A percentile compares a stretch with the other conserved stretches of the same genome.
Evolutionary conservation across 202 grass and related monocot species (phyloP).

Genomic region (Digitaria exilis): DNA sequence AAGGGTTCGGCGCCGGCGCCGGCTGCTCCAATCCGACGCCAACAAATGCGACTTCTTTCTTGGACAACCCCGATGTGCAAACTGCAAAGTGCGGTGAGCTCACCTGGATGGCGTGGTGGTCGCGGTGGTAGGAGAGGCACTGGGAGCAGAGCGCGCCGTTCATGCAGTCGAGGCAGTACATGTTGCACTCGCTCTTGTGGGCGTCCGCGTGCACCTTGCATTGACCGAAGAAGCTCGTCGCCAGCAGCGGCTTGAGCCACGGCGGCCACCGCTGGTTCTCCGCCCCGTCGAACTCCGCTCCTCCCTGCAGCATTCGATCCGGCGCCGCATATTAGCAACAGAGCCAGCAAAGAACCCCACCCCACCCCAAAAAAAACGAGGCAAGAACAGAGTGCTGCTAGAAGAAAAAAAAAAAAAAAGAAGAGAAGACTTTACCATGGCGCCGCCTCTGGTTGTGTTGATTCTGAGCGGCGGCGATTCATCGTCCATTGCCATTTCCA

Average conservation of each 20-base stretch:
- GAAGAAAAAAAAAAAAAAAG: too few relatives aligned
- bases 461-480: conserved; percentile 59
- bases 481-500: conserved; percentile 60
- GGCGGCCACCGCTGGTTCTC: conserved; percentile 73
- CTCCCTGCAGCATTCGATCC: conserved; percentile 50
- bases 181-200: conserved; percentile 95
- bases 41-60: conserved; percentile 14
- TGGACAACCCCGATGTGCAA: too few relatives aligned
- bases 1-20: too few relatives aligned
- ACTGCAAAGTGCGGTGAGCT: not conserved
- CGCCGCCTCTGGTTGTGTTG: conserved; percentile 48
- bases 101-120: conserved; percentile 89
- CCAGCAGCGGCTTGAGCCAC: conserved; percentile 88
- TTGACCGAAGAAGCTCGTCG: conserved; percentile 86
- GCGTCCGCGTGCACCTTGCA: conserved; percentile 77
- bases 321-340: conserved; percentile 5
- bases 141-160: conserved; percentile 85
- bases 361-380: not conserved
- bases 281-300: conserved; percentile 33
- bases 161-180: conserved; percentile 95
- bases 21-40: conserved; percentile 20
- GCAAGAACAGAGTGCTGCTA: not conserved
- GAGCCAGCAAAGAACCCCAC: too few relatives aligned
- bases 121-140: conserved; percentile 74
- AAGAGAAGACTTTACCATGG: conserved; percentile 45